Conservation (phyloP, 495 filamentous ascomycete genomes). For the Lasiosphaeria ovina region DNA sequence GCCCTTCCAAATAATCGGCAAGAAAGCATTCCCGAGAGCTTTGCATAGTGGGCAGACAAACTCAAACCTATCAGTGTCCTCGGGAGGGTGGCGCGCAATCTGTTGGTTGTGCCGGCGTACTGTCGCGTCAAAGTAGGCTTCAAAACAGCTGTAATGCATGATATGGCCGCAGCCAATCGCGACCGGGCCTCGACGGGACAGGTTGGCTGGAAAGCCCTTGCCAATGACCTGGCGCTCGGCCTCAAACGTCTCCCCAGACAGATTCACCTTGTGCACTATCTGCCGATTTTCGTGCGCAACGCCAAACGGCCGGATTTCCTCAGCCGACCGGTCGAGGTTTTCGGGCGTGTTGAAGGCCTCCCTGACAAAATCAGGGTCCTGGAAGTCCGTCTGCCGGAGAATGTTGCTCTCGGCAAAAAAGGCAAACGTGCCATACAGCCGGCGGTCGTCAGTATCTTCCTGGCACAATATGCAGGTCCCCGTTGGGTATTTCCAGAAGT, state of each 20-base stretch:
- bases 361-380: conserved; percentile 77
- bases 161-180: conserved; percentile 93
- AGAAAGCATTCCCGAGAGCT: conserved; percentile 90
- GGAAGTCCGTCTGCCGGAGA: conserved; percentile 77
- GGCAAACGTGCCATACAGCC: conserved; percentile 88
- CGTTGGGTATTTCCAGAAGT: conserved; percentile 88
- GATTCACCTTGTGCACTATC: conserved; percentile 69
- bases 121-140: conserved; percentile 80
- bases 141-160: conserved; percentile 97
- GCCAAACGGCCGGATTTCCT: conserved; percentile 80
- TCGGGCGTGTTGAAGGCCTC: conserved; percentile 75
- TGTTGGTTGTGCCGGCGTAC: conserved; percentile 81
- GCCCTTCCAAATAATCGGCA: conserved; percentile 93
- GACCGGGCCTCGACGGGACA: conserved; percentile 72
- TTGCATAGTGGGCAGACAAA: conserved; percentile 99
- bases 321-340: conserved; percentile 80
- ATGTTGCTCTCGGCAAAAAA: conserved; percentile 85
- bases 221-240: conserved; percentile 79
- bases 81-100: conserved; percentile 89
- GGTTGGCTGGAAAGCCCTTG: conserved; percentile 75
- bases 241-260: conserved; percentile 65
- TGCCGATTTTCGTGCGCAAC: conserved; percentile 82
- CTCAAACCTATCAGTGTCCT: conserved; percentile 70
- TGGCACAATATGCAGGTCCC: conserved; percentile 96
- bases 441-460: conserved; percentile 86